Evolutionary conservation across 1,284 basidiomycete genomes (phyloP).

Genomic region (Tetrapyrgos nigripes): DNA sequence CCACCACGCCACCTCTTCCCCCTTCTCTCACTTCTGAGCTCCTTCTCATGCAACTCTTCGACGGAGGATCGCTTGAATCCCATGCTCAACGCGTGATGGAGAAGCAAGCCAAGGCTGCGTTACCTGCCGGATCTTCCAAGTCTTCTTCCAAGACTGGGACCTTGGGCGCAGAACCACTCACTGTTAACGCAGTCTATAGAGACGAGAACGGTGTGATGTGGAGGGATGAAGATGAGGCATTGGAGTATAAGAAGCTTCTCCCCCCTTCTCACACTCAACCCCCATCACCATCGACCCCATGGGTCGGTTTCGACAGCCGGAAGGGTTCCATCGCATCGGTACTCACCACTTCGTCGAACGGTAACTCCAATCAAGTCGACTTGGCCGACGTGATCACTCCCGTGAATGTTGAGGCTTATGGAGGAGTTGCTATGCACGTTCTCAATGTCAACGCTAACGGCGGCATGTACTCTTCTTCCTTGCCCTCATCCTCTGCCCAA

Average conservation of each 20-base stretch:
- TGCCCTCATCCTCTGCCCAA: not conserved
- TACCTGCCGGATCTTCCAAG: conserved; percentile 13
- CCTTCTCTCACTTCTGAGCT: conserved; percentile 67
- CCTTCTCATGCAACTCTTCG: conserved; percentile 68
- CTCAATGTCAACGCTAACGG: conserved; percentile 1
- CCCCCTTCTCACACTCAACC: conserved; percentile 3
- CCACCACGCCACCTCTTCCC: conserved; percentile 37
- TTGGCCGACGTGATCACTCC: conserved; percentile 6
- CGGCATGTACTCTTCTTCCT: not conserved
- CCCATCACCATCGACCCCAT: conserved; percentile 1
- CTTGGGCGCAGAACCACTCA: conserved; percentile 19
- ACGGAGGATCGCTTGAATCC: conserved; percentile 65
- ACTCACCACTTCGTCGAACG: conserved; percentile 10
- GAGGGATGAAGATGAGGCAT: conserved; percentile 72
- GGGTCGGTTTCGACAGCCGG: conserved; percentile 3
- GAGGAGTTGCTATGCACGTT: conserved; percentile 10
- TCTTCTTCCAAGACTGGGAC: conserved; percentile 11
- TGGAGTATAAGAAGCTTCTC: conserved; percentile 69
- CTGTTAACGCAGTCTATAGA: conserved; percentile 56
- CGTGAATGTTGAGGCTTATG: conserved; percentile 4
- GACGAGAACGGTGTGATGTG: conserved; percentile 69
- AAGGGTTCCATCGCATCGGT: conserved; percentile 6
- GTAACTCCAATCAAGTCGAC: not conserved
- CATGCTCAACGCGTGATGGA: conserved; percentile 63
- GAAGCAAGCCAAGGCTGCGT: conserved; percentile 52